Base-by-base conservation (phyloP, 2,329 filamentous ascomycete species). In the Purpureocillium lavendulum region DNA sequence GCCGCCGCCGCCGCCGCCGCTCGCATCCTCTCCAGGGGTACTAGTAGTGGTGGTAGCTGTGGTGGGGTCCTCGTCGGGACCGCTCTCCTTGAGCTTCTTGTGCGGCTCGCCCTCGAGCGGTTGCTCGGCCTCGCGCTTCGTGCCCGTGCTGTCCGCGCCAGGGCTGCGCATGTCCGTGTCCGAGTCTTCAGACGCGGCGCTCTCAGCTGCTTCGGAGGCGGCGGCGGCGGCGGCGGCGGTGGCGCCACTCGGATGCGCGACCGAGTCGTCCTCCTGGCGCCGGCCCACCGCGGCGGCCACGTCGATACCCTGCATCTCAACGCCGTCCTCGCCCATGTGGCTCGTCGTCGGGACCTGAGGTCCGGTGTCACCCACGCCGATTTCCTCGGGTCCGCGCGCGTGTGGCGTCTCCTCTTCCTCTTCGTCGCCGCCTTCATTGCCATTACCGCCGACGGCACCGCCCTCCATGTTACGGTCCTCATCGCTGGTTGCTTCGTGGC, bases 281-380 rank as follows among this genome's bases (percentile, higher is more conserved):
- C 77, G 62, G 1, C 77, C 77, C 4, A 80, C 74, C 4, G 77
- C 77, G 15, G 75, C 75, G 52, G 77, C 75, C 16, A 81, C 60
- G 49, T 81, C 72, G 43, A 81, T 76, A 11, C 66, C 71, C 38
- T 70, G 67, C 59, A 73, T 70, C 35, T 67, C 65, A n/a, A 73
- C 50, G 30, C 62, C 57, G 28, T 53, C 56, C 33, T 66, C 60
- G 40, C 67, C 58, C 16, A 63, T 54, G 41, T 59, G 58, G 37
- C 56, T 62, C 31, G 58, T 65, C 13, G 57, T 64, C 39, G 61
- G 65, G 38, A 47, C 64, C 60, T 86, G 89, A 9, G 85, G 80
- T 0, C 92, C 92, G 48, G 87, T 84, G 56, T 98, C 92, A 50
- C 86, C 80, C 43, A 88, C 79, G 4, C 89, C 90, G 37, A 97